phyloP scores from a whole-genome alignment of 139 green algal species.

The Chlamydomonas incerta region DNA sequence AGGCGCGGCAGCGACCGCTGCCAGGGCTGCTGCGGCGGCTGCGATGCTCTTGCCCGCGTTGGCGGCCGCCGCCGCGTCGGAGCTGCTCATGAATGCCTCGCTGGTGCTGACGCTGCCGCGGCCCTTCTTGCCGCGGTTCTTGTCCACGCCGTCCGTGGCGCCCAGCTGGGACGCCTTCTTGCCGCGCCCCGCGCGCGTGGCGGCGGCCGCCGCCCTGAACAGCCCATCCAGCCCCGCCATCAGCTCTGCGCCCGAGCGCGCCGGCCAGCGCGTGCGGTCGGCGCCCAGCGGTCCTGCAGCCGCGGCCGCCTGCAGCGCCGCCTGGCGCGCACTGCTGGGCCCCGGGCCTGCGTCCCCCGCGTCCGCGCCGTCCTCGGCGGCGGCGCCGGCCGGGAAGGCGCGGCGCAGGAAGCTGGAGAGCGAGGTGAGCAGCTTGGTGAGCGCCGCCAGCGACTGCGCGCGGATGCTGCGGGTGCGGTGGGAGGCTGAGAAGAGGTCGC shows the following conservation, averaged over 20 bases:
- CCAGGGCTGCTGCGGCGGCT: constrained; percentile 22
- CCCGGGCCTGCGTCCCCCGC: constrained; percentile 5
- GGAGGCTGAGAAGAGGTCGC: constrained; percentile 63
- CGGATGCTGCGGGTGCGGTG: constrained; percentile 66
- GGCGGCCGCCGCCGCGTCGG: not conserved
- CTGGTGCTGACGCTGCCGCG: constrained; percentile 17
- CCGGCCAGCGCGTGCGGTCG: not conserved
- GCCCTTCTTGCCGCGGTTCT: constrained; percentile 25
- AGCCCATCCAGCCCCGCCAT: not conserved
- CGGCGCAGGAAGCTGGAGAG: constrained; percentile 45
- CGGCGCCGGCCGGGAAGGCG: not conserved
- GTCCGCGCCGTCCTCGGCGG: not conserved
- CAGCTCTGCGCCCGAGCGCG: not conserved
- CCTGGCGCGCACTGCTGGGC: constrained; percentile 6
- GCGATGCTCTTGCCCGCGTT: constrained; percentile 2
- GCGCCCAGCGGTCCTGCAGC: not conserved
- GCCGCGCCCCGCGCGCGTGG: not conserved
- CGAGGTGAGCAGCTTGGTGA: constrained; percentile 57
- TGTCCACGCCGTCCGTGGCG: not conserved
- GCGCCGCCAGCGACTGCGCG: constrained; percentile 62
- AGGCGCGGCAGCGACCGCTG: not conserved
- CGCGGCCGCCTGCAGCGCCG: not conserved
- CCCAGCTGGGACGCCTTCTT: not conserved
- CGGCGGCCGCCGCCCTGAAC: constrained; percentile 1
- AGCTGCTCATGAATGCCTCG: not conserved